Conservation (phyloP, 495 filamentous ascomycete species). For the Trichoderma erinaceum region DNA sequence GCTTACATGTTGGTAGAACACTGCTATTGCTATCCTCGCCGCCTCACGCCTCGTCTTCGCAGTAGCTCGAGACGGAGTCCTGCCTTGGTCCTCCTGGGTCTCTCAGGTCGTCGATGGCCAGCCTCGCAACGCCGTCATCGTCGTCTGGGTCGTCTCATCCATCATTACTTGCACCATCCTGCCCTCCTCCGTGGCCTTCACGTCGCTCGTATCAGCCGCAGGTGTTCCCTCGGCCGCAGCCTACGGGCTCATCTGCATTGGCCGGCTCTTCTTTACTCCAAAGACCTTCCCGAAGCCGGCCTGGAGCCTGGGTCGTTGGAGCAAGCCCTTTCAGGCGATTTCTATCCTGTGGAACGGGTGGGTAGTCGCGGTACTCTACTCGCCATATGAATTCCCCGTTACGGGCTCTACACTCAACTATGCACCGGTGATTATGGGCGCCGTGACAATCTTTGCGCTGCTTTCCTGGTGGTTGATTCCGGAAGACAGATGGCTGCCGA, state of each 20-base stretch:
- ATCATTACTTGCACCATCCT: slow-evolving; percentile 53
- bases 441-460: slow-evolving; percentile 41
- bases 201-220: not conserved
- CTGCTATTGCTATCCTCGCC: slow-evolving; percentile 4
- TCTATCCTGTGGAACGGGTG: slow-evolving; percentile 5
- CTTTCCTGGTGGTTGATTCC: slow-evolving; percentile 17
- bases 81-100: slow-evolving; percentile 7
- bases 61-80: slow-evolving; percentile 3
- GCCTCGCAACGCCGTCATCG: slow-evolving; percentile 10
- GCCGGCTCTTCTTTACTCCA: slow-evolving; percentile 27
- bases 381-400: slow-evolving; percentile 41
- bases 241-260: slow-evolving; percentile 49
- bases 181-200: slow-evolving; percentile 53
- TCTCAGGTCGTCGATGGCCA: not conserved
- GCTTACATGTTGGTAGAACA: not conserved
- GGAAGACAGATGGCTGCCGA: slow-evolving; percentile 1
- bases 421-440: slow-evolving; percentile 56
- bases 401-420: slow-evolving; percentile 55
- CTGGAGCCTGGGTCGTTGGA: slow-evolving; percentile 5
- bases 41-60: slow-evolving; percentile 11
- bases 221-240: slow-evolving; percentile 1
- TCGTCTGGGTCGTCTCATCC: slow-evolving; percentile 9
- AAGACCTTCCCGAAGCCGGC: slow-evolving; percentile 42
- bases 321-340: slow-evolving; percentile 6
- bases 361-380: slow-evolving; percentile 1